Evolutionary conservation across 2,329 filamentous ascomycete genomes (phyloP).

Genomic region (Fusarium sublunatum): DNA sequence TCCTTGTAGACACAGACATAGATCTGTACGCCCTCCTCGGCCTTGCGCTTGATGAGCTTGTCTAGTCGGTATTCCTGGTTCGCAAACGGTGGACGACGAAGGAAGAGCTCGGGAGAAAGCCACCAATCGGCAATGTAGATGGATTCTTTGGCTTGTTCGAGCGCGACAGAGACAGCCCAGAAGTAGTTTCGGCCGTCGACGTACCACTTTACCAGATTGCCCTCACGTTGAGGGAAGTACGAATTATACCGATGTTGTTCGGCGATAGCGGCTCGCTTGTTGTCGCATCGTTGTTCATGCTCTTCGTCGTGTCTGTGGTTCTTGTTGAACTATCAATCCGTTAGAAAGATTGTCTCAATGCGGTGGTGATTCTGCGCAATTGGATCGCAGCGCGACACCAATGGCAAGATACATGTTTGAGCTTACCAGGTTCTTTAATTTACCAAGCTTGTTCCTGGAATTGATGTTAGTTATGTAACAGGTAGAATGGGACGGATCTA

Average conservation of each 20-base stretch:
- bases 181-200: slow-evolving; percentile 96
- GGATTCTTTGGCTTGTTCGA: slow-evolving; percentile 90
- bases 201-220: slow-evolving; percentile 95
- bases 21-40: slow-evolving; percentile 94
- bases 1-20: slow-evolving; percentile 95
- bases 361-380: neutral
- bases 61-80: slow-evolving; percentile 91
- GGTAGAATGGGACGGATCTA: too few relatives aligned
- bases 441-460: slow-evolving; percentile 67
- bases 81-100: slow-evolving; percentile 83
- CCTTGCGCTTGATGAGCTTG: slow-evolving; percentile 84
- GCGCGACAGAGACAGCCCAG: slow-evolving; percentile 88
- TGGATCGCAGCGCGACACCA: slow-evolving; percentile 1
- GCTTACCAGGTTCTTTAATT: slow-evolving; percentile 69
- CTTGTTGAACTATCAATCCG: slow-evolving; percentile 71
- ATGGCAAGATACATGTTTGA: neutral
- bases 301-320: slow-evolving; percentile 95
- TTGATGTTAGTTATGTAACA: slow-evolving; percentile 2
- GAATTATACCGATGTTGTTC: slow-evolving; percentile 87
- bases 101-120: slow-evolving; percentile 88
- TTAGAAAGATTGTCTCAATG: slow-evolving; percentile 1
- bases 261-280: slow-evolving; percentile 78
- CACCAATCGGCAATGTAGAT: slow-evolving; percentile 99
- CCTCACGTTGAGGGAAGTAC: slow-evolving; percentile 87
- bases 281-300: slow-evolving; percentile 85